Evolutionary conservation across 805 yeast genomes (phyloP).

Genomic region (Kodamaea sagamina): DNA sequence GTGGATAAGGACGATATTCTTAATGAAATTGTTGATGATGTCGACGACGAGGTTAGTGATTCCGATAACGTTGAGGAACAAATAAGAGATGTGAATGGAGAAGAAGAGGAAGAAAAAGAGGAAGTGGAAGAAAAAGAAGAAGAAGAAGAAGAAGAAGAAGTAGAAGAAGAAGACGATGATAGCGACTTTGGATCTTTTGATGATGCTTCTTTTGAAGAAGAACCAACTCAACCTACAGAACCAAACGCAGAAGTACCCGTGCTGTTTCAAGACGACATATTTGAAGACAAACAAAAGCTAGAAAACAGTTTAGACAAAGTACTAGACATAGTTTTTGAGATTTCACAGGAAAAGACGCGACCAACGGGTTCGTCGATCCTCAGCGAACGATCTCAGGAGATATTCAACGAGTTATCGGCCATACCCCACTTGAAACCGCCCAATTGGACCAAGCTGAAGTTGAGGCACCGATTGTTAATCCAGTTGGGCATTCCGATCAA

Average conservation of each 20-base stretch:
- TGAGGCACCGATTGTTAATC: constrained; percentile 62
- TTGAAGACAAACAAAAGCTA: constrained; percentile 16
- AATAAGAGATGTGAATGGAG: neutral
- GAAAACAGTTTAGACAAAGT: constrained; percentile 14
- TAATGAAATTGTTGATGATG: constrained; percentile 3
- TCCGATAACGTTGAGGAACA: neutral
- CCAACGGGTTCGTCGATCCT: constrained; percentile 17
- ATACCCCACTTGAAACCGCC: constrained; percentile 55
- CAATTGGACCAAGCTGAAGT: constrained; percentile 68
- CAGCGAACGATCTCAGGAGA: constrained; percentile 37
- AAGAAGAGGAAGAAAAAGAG: neutral
- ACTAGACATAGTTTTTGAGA: constrained; percentile 8
- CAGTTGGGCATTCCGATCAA: constrained; percentile 75
- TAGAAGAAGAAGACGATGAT: constrained; percentile 27
- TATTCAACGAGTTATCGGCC: constrained; percentile 50
- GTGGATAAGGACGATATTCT: constrained; percentile 1
- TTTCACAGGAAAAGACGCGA: constrained; percentile 4
- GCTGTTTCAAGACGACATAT: constrained; percentile 18
- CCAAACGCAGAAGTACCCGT: constrained; percentile 22
- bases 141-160: neutral
- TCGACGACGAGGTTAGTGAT: neutral
- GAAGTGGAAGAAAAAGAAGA: neutral
- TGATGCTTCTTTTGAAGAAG: constrained; percentile 6
- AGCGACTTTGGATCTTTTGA: constrained; percentile 44
- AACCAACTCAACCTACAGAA: neutral